Percentiles rank a stretch among this genome's conserved stretches.
Conservation (phyloP, 2,329 filamentous ascomycete species). For the Tolypocladium endophyticum region DNA sequence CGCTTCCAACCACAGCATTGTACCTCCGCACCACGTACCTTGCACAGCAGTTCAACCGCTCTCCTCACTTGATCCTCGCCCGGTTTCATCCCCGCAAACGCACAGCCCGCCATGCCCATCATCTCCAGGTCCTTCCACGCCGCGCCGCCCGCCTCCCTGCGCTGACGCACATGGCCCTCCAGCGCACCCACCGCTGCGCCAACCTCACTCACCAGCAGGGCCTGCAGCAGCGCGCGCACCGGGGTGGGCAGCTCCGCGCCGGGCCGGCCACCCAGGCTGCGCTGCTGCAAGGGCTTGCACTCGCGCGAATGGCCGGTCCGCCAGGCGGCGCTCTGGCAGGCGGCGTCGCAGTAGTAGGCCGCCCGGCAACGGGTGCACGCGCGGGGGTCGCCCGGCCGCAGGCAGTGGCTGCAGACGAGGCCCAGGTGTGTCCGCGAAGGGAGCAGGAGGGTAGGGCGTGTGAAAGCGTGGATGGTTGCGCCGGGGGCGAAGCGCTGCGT, state of each 20-base stretch:
- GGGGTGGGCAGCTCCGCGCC: slow-evolving; percentile 37
- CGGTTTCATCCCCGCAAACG: slow-evolving; percentile 30
- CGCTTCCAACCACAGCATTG: not conserved
- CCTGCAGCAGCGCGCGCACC: slow-evolving; percentile 41
- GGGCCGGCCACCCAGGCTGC: slow-evolving; percentile 8
- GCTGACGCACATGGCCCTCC: slow-evolving; percentile 32
- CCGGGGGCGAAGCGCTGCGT: slow-evolving; percentile 32
- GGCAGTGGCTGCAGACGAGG: slow-evolving; percentile 39
- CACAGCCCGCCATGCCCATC: slow-evolving; percentile 30
- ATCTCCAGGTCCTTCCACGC: slow-evolving; percentile 39
- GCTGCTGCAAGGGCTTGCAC: slow-evolving; percentile 34
- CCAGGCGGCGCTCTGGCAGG: slow-evolving; percentile 48
- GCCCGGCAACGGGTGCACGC: slow-evolving; percentile 44
- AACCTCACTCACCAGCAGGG: slow-evolving; percentile 29
- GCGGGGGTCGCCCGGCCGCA: slow-evolving; percentile 17
- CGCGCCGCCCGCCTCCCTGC: slow-evolving; percentile 20
- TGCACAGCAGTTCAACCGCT: slow-evolving; percentile 40
- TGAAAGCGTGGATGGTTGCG: slow-evolving; percentile 33
- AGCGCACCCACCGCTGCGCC: slow-evolving; percentile 25
- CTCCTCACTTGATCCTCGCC: slow-evolving; percentile 23
- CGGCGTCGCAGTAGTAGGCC: slow-evolving; percentile 41
- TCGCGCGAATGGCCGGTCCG: slow-evolving; percentile 39
- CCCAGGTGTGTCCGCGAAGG: slow-evolving; percentile 31
- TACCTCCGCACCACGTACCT: slow-evolving; percentile 27
- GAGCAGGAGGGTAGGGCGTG: slow-evolving; percentile 30